Evolutionary conservation across 192 early-diverging fungal species (phyloP), one percentile per base, ranked within the genome.

Genomic region (Geranomyces michiganensis): DNA sequence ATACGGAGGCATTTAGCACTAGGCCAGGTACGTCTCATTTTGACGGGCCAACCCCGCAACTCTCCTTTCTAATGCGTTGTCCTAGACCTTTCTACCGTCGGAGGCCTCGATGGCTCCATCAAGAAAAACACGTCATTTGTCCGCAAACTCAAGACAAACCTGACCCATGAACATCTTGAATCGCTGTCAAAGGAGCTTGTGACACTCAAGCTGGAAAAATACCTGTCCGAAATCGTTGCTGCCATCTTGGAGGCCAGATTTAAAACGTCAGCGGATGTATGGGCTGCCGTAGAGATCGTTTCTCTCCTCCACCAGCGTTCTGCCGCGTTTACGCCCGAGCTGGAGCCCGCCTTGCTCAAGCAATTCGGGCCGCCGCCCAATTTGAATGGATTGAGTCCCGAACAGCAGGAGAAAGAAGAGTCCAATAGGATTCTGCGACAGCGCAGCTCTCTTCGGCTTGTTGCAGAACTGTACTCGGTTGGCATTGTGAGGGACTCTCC

Each of bases 101-200:
- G 33, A 12, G 92, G 86, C 51, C 84, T 98, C 21, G 97, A 99
- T 72, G 90, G 93, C 62, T 96, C 93, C 79, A 93, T 99, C 56
- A 99, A 98, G 76, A 97, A 97, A 84, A 97, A 97, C 79, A 95
- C 92, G 6, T 87, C 90, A 17, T 98, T 99, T 75, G 93, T 97
- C 65, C 93, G 93, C 75, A 96, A 96, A 69, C 67, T 98, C 83
- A 86, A 92, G 88, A 68, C 81, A 17, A 48, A 77, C 84, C 22
- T 90, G 84, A 75, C 84, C 87, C 70, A 84, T 81, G 67, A 91
- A 79, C 43, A 92, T 90, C 68, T 87, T 67, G 45, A 74, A 74
- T 0, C 78, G 72, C 32, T 92, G 6, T 75, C 74, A 5, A 82
- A 92, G 72, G 82, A 96, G 24, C 67, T 94, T 41, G 86, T 90